These are phyloP conservation scores for Yarrowia sp. DNA, from an alignment of 805 yeast genomes.

Conservation along the genomic window DNA sequence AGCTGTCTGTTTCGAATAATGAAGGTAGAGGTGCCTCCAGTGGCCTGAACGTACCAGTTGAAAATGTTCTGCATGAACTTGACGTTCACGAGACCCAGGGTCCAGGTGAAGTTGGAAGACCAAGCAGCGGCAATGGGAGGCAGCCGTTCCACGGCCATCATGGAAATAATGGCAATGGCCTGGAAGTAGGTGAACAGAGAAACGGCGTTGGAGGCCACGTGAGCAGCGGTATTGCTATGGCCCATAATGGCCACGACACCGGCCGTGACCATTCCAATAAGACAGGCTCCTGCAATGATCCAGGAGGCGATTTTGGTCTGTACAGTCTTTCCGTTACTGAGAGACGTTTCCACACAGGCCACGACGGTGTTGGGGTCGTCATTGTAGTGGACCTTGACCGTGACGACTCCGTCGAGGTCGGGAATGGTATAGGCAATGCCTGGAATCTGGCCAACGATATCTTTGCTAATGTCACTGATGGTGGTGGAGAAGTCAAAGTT, in stretches of 20 bases:
- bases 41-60: constrained; percentile 91
- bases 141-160: constrained; percentile 89
- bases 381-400: constrained; percentile 59
- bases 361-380: constrained; percentile 49
- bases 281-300: constrained; percentile 93
- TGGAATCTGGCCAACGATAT: constrained; percentile 58
- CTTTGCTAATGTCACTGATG: constrained; percentile 38
- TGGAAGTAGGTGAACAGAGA: constrained; percentile 93
- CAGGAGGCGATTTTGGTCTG: constrained; percentile 89
- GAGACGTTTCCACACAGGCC: constrained; percentile 89
- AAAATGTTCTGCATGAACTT: constrained; percentile 77
- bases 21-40: constrained; percentile 85
- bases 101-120: constrained; percentile 96
- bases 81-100: constrained; percentile 81
- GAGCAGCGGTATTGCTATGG: constrained; percentile 89
- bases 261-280: constrained; percentile 81
- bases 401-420: constrained; percentile 87
- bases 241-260: constrained; percentile 85
- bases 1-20: constrained; percentile 59
- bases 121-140: constrained; percentile 98
- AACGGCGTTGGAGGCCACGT: constrained; percentile 93
- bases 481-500: constrained; percentile 59
- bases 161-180: constrained; percentile 81
- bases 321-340: constrained; percentile 88
- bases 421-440: constrained; percentile 86